Evolutionary conservation across 768 basidiomycete species (phyloP).

Genomic region (Lentinula sp.): DNA sequence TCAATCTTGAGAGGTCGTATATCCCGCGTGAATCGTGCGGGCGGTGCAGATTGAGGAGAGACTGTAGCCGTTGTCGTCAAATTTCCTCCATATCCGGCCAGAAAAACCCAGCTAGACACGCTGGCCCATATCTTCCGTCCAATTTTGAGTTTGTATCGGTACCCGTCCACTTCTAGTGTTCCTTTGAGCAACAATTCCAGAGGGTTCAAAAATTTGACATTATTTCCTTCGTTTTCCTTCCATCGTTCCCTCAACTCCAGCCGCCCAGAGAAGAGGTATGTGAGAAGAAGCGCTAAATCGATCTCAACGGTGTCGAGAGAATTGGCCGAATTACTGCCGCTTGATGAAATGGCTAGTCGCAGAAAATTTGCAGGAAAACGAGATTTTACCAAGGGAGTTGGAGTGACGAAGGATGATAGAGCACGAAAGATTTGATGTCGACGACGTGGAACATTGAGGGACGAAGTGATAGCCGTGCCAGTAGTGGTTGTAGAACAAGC

Average conservation of each 20-base stretch:
- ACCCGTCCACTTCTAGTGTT: neutral
- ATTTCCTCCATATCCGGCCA: neutral
- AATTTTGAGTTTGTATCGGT: neutral
- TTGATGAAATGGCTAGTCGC: neutral
- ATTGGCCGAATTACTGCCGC: neutral
- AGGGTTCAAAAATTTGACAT: neutral
- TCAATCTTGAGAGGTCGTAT: slow-evolving; percentile 2
- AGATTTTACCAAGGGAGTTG: neutral
- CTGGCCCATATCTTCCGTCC: neutral
- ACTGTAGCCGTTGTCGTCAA: neutral
- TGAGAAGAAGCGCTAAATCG: neutral
- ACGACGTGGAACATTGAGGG: neutral
- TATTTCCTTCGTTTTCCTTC: neutral
- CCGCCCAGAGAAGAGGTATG: neutral
- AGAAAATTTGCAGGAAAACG: slow-evolving; percentile 1
- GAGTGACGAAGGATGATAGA: neutral
- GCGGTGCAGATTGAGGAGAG: neutral
- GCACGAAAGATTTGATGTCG: neutral
- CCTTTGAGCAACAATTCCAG: neutral
- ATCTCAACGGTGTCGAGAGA: neutral
- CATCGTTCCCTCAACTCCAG: neutral
- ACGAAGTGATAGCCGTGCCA: neutral
- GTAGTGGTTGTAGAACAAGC: neutral
- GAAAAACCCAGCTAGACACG: neutral
- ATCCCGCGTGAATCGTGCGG: neutral